Evolutionary conservation across 345 rosid genomes (phyloP), one percentile per base, ranked within the genome.

Genomic region (Linum usitatissimum): DNA sequence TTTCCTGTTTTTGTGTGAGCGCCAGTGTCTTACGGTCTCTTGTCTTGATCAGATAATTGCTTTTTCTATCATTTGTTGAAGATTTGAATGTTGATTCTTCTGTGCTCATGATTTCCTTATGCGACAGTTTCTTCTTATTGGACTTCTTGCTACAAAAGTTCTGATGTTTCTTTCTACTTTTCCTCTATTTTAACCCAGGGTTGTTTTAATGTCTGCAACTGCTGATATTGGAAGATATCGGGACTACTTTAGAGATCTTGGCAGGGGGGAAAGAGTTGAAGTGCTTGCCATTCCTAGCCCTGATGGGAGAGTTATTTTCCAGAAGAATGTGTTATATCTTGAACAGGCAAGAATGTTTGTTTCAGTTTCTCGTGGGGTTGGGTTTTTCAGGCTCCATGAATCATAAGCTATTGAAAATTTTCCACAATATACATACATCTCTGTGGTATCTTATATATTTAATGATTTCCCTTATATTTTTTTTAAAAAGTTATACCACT

Each of bases 171-270:
- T 21, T 23, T 14, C 40, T 66, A 55, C 23, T 49, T 59, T 39
- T 20, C 40, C 36, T 70, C 42, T 64, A 34, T n/a, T n/a, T n/a
- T n/a, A n/a, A n/a, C n/a, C n/a, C 85, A 91, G 98, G 90, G 76
- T 91, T 75, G 92, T 91, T 45, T 77, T 91, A 78, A 91, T 91
- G 98, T 91, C 98, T 74, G 98, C 98, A 67, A 91, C 98, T 65
- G 95, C 95, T 70, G 96, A 91, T 77, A 86, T 85, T 68, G 60
- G 76, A 69, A 82, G 87, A 75, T 91, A 91, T 70, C 78, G 66
- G 74, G 92, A 88, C 75, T 91, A 85, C 79, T 91, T 91, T 72
- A 87, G 78, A 72, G 88, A 91, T 70, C 83, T 91, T 30, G 93
- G 83, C 63, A 82, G 95, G 78, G 91, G 79, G 70, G 98, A 91